phyloP scores from a whole-genome alignment of 1,139 yeast genomes.

The Spathaspora sp. region DNA sequence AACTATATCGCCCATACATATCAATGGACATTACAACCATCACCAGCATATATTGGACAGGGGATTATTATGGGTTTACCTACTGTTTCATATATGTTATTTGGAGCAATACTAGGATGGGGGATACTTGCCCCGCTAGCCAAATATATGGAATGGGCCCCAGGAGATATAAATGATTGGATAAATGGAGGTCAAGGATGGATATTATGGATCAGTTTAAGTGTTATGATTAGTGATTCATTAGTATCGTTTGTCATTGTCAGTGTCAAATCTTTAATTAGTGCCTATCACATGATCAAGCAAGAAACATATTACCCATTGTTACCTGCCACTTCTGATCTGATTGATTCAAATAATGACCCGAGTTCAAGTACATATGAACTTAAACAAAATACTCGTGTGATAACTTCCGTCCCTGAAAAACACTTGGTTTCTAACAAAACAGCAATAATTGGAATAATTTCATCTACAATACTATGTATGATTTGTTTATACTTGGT shows the following conservation, averaged over 20 bases:
- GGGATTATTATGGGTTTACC: constrained; percentile 97
- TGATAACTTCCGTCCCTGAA: constrained; percentile 13
- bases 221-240: constrained; percentile 93
- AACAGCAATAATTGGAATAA: constrained; percentile 59
- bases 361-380: constrained; percentile 13
- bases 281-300: neutral
- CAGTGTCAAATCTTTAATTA: constrained; percentile 42
- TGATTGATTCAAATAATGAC: constrained; percentile 20
- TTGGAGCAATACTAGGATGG: constrained; percentile 93
- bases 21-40: constrained; percentile 88
- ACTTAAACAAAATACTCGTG: neutral
- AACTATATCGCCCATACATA: constrained; percentile 57
- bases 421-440: constrained; percentile 51
- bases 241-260: constrained; percentile 76
- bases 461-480: constrained; percentile 66
- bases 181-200: constrained; percentile 93
- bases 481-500: constrained; percentile 60
- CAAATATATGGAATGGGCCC: constrained; percentile 74
- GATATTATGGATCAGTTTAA: constrained; percentile 91
- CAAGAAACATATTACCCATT: neutral
- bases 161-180: constrained; percentile 91
- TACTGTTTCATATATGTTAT: constrained; percentile 85
- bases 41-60: constrained; percentile 97
- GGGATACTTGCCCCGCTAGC: constrained; percentile 82
- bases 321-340: neutral